Base-by-base conservation (phyloP, 2,329 filamentous ascomycete genomes). In the Colletotrichum karsti region DNA sequence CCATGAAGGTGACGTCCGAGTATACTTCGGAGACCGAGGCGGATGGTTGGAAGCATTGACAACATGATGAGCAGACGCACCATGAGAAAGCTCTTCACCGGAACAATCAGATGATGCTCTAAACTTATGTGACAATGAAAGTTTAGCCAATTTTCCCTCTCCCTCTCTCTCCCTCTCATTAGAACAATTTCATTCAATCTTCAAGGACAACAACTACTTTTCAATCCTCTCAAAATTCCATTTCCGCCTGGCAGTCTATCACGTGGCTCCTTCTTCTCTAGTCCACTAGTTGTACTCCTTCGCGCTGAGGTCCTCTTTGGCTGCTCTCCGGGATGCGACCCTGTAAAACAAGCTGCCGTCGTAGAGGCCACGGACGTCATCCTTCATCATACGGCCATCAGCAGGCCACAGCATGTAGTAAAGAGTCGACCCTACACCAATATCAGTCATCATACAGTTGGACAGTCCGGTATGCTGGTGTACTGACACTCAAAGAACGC, bases 301-400 rank as follows among this genome's bases (percentile, higher is more conserved):
- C 22, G 7, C 8, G 9, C 10, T 35, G 6, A 30, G 10, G 3
- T 60, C 28, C 20, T 51, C 12, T 28, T 50, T 50, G 12, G 28
- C 13, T 5, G 44, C 24, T 24, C 57, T 41, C 3, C 59, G 44
- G 6, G 35, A 51, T 7, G 50, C 62, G 46, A 60, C 63, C 10
- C 35, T 67, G 58, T 71, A 60, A 22, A 68, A 64, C 7, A 65
- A 13, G 54, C 65, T 69, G n/a, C 68, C 74, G 37, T 75, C 74
- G 6, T 73, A 75, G 5, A 75, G 28, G 3, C 67, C 65, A 1
- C 73, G 71, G 7, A 75, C 67, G 8, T 90, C 87, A 50, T 90
- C 87, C 76, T 90, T 90, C 72, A 76, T 81, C 77, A 90, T 82
- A 56, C 79, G 78, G 0, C 87, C 87, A 72, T 90, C 85, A 42